Base-by-base conservation (phyloP, 2,329 filamentous ascomycete species). In the Atkinsonella hypoxylon region DNA sequence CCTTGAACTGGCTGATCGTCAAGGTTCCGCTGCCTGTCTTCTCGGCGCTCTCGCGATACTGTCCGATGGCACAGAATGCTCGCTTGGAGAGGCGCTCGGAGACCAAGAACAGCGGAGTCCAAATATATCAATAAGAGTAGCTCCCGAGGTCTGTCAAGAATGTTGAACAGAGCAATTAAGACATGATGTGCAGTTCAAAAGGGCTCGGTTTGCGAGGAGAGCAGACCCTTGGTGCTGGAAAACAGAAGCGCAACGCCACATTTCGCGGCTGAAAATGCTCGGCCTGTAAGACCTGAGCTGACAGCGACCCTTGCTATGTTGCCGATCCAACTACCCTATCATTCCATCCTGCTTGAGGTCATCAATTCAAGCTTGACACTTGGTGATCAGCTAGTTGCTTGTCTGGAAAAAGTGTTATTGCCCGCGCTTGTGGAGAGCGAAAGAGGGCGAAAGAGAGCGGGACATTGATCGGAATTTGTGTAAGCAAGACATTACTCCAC, bases 231-330 rank as follows among this genome's bases (percentile, higher is more conserved):
- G 40, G 11, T 26, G 40, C 18, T 13, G 7, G 18, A 30, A 40
- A 42, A 22, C 41, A 49, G 20, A 40, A 34, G 48, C 34, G 42
- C 32, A 32, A 34, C 48, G 41, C 48, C 48, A 41, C 48, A 20
- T 45, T 45, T 39, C 10, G 49, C 49, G 49, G 49, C 49, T 50
- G 49, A 50, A 34, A 26, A 36, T 45, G 44, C 31, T 45, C 44
- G 11, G 44, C 44, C 18, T 12, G n/a, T 32, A n/a, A n/a, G 12
- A 45, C 10, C 12, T 12, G 44, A 45, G 26, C 11, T 45, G 31
- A 45, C 15, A 20, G 13, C 31, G n/a, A 45, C 26, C 17, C 44
- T 20, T 10, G 30, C 26, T 30, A 26, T 44, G 41, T 44, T 44
- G 13, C 11, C 6, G 13, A 7, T 15, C 13, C 34, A 4, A 36